Evolutionary conservation across 345 rosid genomes (phyloP), one percentile per base, ranked within the genome.

Genomic region (Reutealis trisperma): DNA sequence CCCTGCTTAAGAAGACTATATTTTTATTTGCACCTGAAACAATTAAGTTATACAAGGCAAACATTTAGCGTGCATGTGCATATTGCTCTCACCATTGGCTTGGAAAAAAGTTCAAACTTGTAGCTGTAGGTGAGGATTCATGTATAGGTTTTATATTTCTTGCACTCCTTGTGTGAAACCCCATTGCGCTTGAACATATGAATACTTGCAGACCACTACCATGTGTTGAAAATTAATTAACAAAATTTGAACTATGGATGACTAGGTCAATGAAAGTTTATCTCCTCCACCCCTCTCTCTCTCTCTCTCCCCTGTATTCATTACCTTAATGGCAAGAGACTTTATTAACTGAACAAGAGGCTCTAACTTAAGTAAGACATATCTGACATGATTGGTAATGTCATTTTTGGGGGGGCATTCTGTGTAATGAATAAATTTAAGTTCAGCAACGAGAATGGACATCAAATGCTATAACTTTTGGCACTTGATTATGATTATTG

Each of bases 61-160:
- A 18, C n/a, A 32, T 70, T 3, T 45, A 22, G 45, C n/a, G 0
- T 41, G 24, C 5, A 41, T 54, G 49, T 44, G 25, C 37, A 25
- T 37, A 37, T 37, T n/a, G 55, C 21, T 67, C 54, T 44, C 18
- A 22, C 37, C 25, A 9, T 47, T 68, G 58, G 24, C n/a, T 44
- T 55, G 37, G 19, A 7, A 15, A 24, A 47, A 68, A 10, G 1
- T 5, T 49, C 21, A 49, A 68, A 67, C 54, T 47, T 68, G 30
- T 67, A 5, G 67, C 22, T 63, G 52, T 66, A 41, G 21, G n/a
- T 14, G 25, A 68, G 72, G 52, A 37, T 68, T 24, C 72, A 47
- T 24, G 18, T 45, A 22, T 6, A 47, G 58, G 21, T 68, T 47
- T 21, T 49, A 6, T 18, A 68, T 49, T 19, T 47, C 21, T 47